Conservation (phyloP, 2,329 filamentous ascomycete genomes). For the Hymenoscyphus fraxineus region DNA sequence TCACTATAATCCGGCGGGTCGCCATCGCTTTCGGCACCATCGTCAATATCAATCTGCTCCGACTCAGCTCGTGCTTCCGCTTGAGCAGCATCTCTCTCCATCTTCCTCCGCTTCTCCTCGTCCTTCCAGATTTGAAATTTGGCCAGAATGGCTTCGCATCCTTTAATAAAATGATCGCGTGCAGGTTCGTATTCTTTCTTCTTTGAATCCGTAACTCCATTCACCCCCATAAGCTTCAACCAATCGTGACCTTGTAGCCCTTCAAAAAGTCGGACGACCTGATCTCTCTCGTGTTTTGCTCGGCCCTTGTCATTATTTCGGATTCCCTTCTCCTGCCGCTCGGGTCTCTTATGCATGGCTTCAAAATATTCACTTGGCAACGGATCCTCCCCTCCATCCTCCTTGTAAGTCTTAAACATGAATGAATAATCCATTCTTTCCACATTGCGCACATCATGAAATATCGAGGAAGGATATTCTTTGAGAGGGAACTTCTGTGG, state of each 20-base stretch:
- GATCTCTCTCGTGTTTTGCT: conserved; percentile 64
- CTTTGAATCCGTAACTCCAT: conserved; percentile 71
- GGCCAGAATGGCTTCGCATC: conserved; percentile 75
- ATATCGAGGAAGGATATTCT: conserved; percentile 53
- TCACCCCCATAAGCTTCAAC: conserved; percentile 88
- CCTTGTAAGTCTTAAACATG: conserved; percentile 42
- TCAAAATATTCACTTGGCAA: conserved; percentile 54
- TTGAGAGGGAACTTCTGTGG: conserved; percentile 41
- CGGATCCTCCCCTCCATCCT: conserved; percentile 45
- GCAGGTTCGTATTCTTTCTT: conserved; percentile 86
- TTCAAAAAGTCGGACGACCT: conserved; percentile 65
- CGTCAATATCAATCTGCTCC: conserved; percentile 19
- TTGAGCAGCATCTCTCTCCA: conserved; percentile 66
- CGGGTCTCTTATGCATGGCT: conserved; percentile 53
- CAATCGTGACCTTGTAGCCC: conserved; percentile 89
- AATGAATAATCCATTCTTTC: conserved; percentile 55
- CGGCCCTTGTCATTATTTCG: conserved; percentile 61
- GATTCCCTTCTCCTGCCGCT: conserved; percentile 58
- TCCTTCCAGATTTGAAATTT: conserved; percentile 88
- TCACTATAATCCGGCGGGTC: conserved; percentile 64
- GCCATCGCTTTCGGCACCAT: conserved; percentile 37
- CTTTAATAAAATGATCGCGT: conserved; percentile 76
- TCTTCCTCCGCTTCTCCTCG: conserved; percentile 80
- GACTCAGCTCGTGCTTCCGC: conserved; percentile 42
- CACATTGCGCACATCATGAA: conserved; percentile 53